Conservation (phyloP, 257 asterid genomes). For the Primulina huaijiensis region DNA sequence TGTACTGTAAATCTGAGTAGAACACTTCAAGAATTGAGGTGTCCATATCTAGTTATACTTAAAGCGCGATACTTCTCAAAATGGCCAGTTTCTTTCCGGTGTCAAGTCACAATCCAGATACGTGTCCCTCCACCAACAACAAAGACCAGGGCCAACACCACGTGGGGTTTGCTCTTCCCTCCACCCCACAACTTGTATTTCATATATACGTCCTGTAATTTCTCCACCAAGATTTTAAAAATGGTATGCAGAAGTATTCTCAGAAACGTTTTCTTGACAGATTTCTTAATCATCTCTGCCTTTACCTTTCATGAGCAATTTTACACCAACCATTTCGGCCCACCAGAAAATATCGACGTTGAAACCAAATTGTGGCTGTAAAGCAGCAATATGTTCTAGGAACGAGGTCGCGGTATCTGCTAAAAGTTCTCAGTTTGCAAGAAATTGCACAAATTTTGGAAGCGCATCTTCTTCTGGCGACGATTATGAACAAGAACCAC, state of each 20-base stretch:
- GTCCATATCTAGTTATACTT: too few relatives aligned
- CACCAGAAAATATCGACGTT: conserved; percentile 30
- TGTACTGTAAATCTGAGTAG: too few relatives aligned
- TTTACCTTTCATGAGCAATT: conserved; percentile 29
- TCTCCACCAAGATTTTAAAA: conserved; percentile 18
- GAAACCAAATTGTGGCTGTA: conserved; percentile 39
- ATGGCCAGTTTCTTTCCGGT: too few relatives aligned
- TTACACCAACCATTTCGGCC: conserved; percentile 31
- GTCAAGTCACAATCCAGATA: too few relatives aligned
- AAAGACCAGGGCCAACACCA: too few relatives aligned
- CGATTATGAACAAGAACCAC: conserved; percentile 74
- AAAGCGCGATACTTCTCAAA: too few relatives aligned
- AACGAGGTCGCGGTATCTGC: background rate
- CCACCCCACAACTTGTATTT: too few relatives aligned
- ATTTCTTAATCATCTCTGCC: conserved; percentile 60
- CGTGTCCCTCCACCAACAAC: too few relatives aligned
- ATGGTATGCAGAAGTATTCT: conserved; percentile 64
- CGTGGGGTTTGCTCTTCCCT: too few relatives aligned
- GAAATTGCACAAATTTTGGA: conserved; percentile 47
- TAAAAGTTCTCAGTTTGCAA: conserved; percentile 28
- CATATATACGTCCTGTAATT: background rate
- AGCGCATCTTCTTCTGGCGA: conserved; percentile 43
- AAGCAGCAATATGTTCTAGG: conserved; percentile 26
- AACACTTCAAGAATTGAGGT: too few relatives aligned
- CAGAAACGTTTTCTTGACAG: conserved; percentile 53